Base-by-base conservation (phyloP, 352 stramenopile genomes). In the Globisporangium radiosum region DNA sequence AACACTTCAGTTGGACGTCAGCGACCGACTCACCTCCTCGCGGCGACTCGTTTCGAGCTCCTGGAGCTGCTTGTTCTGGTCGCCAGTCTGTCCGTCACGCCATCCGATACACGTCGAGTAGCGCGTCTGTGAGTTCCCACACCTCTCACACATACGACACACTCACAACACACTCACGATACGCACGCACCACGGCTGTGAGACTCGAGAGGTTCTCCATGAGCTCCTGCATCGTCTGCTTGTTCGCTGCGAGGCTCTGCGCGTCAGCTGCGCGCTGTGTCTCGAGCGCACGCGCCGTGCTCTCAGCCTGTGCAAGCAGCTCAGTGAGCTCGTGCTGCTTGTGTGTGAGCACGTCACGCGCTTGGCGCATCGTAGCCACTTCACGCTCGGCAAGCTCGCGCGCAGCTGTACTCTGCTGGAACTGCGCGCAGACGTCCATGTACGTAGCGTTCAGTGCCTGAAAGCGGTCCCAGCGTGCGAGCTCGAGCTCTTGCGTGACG, bases 371-470 rank as follows among this genome's bases (percentile, higher is more conserved):
- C 3, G n/a, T 0, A 64, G 59, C 76, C 55, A n/a, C 56, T n/a
- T 70, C 66, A 47, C 48, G 66, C 51, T 68, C 72, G 45, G 43
- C 64, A 19, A 69, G 44, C 19, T 79, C 69, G 6, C 51, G 49
- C 33, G 70, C 68, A 15, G 58, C 53, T 40, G 57, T 54, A 4
- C 66, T 53, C 25, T 38, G 60, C 44, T 88, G 78, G 17, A 87
- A 33, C 56, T 82, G 64, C 54, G 70, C 55, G 44, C 60, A 76
- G 10, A 74, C 62, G 36, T 83, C 69, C 54, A 91, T 77, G 53
- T 88, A 88, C 64, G 89, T 89, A 39, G 64, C 57, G 44, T 85
- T 88, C 17, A 91, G 51, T 52, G 88, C 71, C 63, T 91, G 78
- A 55, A 85, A 88, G 25, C 70, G 66, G 39, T 87, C 71, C 81